A percentile compares a stretch with the other conserved stretches of the same genome.
Conservation (phyloP, 495 filamentous ascomycete genomes). For the Parathielavia appendiculata region DNA sequence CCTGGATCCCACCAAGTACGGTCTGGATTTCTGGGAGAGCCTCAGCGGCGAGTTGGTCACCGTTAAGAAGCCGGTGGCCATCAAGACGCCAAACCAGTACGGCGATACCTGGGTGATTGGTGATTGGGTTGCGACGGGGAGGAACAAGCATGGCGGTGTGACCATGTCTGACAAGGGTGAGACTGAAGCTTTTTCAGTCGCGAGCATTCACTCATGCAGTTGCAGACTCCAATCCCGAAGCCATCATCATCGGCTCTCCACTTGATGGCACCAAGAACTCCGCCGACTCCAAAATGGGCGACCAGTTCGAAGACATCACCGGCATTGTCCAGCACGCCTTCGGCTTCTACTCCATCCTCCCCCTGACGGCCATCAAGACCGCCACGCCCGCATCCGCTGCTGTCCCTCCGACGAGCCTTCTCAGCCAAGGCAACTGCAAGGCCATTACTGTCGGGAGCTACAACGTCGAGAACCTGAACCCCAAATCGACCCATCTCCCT, state of each 20-base stretch:
- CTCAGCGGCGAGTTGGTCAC: constrained; percentile 55
- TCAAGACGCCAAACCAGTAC: constrained; percentile 51
- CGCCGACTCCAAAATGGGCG: constrained; percentile 49
- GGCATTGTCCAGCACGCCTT: constrained; percentile 53
- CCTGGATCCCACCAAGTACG: constrained; percentile 49
- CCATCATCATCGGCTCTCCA: constrained; percentile 53
- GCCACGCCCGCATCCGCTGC: constrained; percentile 30
- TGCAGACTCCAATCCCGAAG: constrained; percentile 57
- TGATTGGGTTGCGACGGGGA: constrained; percentile 48
- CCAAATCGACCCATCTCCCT: constrained; percentile 41
- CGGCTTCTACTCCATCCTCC: constrained; percentile 57
- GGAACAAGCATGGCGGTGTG: constrained; percentile 51
- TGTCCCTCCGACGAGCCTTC: constrained; percentile 41
- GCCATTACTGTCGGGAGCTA: constrained; percentile 53
- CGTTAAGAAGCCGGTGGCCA: constrained; percentile 42
- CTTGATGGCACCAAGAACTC: constrained; percentile 56
- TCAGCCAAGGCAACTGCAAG: constrained; percentile 42
- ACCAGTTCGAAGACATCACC: constrained; percentile 51
- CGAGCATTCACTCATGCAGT: not conserved
- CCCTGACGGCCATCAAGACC: constrained; percentile 46
- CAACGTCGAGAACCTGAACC: constrained; percentile 58
- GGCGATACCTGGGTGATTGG: constrained; percentile 60
- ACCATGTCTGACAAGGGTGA: constrained; percentile 45
- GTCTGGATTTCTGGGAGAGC: constrained; percentile 62
- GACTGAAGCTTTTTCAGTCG: not conserved